A percentile compares a stretch with the other conserved stretches of the same genome.
Conservation (phyloP, 2,329 filamentous ascomycete genomes). For the Trichoderma atroviride region DNA sequence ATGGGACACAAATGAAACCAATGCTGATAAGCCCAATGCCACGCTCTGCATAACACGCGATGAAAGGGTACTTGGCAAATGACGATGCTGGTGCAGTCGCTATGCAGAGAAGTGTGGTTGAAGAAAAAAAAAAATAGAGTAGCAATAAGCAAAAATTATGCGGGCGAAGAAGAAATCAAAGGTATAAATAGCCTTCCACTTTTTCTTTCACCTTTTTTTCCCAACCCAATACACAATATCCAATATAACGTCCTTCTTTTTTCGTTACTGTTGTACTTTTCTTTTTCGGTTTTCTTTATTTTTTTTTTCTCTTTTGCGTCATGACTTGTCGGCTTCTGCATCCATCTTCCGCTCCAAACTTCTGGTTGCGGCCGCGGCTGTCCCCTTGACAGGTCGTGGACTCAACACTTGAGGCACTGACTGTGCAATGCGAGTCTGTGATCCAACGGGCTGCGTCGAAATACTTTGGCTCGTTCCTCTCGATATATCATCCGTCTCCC, state of each 20-base stretch:
- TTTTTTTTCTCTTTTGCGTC: neutral
- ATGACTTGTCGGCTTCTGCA: conserved; percentile 11
- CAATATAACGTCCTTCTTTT: neutral
- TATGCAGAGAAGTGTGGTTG: conserved; percentile 17
- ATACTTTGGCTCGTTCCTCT: conserved; percentile 45
- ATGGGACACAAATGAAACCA: conserved; percentile 7
- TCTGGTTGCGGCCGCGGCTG: conserved; percentile 35
- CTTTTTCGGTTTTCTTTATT: neutral
- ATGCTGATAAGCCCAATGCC: conserved; percentile 24
- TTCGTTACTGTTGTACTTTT: conserved; percentile 21
- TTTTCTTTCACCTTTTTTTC: conserved; percentile 3
- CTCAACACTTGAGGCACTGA: conserved; percentile 40
- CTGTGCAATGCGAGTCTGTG: conserved; percentile 36
- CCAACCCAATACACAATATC: conserved; percentile 10
- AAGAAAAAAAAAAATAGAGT: neutral
- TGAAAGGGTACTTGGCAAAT: conserved; percentile 11
- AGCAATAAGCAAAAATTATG: conserved; percentile 20
- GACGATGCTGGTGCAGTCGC: conserved; percentile 19
- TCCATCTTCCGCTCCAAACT: conserved; percentile 40
- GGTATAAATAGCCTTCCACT: conserved; percentile 4
- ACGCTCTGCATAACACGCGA: conserved; percentile 24
- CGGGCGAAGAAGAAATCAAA: conserved; percentile 14
- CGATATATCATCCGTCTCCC: conserved; percentile 35
- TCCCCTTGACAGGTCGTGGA: conserved; percentile 49
- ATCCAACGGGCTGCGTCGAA: conserved; percentile 46